Evolutionary conservation across 495 filamentous ascomycete species (phyloP), one percentile per base, ranked within the genome.

Genomic region (Physcia stellaris): DNA sequence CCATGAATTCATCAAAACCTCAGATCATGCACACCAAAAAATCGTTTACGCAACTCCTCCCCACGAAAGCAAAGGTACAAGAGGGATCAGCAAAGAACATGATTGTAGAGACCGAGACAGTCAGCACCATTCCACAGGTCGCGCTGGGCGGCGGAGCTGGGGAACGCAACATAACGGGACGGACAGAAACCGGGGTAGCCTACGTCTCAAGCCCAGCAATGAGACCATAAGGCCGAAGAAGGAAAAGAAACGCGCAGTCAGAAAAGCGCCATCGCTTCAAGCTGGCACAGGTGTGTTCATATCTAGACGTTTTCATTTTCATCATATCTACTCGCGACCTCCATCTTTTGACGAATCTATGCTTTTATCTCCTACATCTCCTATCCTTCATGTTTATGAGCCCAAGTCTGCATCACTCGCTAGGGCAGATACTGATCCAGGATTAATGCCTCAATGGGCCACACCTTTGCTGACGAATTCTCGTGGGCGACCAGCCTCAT

Each of bases 21-120:
- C 43, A 40, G n/a, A 50, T 66, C n/a, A 51, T 70, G 24, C 59
- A 47, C 31, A 35, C 63, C 4, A 63, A 69, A 39, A 57, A 59
- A 31, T 72, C 68, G 0, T 57, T 58, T n/a, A 63, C 68, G 4
- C 67, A 67, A 4, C 50, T 72, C 4, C 64, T 59, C 13, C 61
- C 40, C 16, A 54, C 60, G 3, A 68, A 68, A 30, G 62, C 71
- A 24, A 73, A 85, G 60, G 54, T 64, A 11, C 62, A 70, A 28
- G 87, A 95, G 52, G 77, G 74, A 7, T 79, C 85, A 11, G 72
- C 83, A 22, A 77, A 79, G 49, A 93, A 84, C 47, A 98, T 98
- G 90, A 95, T 83, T 26, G 88, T 98, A 10, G 90, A 98, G 60
- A 96, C 90, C 3, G 90, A 98, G 62, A 92, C 86, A 4, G 92